Evolutionary conservation across 2,329 filamentous ascomycete species (phyloP), one percentile per base, ranked within the genome.

Genomic region (Fusarium annulatum): DNA sequence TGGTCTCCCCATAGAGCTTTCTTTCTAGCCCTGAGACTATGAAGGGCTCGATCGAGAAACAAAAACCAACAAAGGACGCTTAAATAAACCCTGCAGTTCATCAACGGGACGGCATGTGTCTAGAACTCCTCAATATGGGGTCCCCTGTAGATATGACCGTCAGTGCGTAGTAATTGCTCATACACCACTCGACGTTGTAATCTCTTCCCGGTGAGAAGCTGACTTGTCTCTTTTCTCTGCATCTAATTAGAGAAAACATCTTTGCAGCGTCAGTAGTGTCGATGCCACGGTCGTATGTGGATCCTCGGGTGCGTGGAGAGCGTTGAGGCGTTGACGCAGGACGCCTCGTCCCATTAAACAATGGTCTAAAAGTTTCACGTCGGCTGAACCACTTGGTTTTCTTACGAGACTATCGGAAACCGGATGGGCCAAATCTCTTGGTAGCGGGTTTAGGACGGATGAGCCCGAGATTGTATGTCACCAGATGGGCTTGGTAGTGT

Each of bases 321-420:
- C 61, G 72, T 58, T 67, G 60, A 65, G 56, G 71, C 71, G 65
- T 65, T 53, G 59, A 46, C 36, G 57, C 45, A 59, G 57, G 43
- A 71, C 72, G 65, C 74, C 69, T 65, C 39, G 26, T 55, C 42
- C 53, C 41, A 63, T 69, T 48, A 43, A 33, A 46, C 55, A 41
- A 38, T 12, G 45, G 21, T 28, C 68, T 58, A 51, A 26, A 45
- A 28, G 45, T 43, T 33, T 71, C 34, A 46, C 23, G n/a, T 72
- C 33, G 41, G 51, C 41, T 72, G 51, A 48, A 55, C 36, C 51
- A 49, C 26, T 56, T 68, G 38, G 38, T 26, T 41, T 30, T 51
- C 33, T 18, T 41, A 38, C 7, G 38, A 42, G 34, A 26, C 39
- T 55, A 34, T 42, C 38, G 19, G 23, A 39, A 43, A 43, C 38